Evolutionary conservation across 2,329 filamentous ascomycete species (phyloP), one percentile per base, ranked within the genome.

Genomic region (Amesomyces nigricolor): DNA sequence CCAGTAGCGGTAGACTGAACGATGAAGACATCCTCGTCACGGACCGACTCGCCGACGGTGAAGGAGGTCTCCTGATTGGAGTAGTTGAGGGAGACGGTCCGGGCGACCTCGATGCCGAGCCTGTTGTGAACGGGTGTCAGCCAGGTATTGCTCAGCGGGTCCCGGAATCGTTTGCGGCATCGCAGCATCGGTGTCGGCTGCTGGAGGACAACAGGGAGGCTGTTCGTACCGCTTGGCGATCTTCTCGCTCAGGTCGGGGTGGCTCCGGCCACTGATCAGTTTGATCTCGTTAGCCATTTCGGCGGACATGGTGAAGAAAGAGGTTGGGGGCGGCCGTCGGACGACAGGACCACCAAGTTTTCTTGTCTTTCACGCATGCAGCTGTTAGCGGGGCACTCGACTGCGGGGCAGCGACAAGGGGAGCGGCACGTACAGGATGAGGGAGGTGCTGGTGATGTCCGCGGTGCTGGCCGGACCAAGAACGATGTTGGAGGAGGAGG

Each of bases 1-100:
- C 92, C 91, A 2, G 92, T 92, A 40, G 89, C 87, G 47, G 94
- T 96, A 22, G 92, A 96, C 74, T 97, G 92, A 58, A 97, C 79
- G 66, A 97, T 95, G 76, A 96, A 97, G 68, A 96, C 91, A 82
- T 97, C 92, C 79, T 97, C 92, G 71, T 97, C 92, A 73, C 92
- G 83, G 53, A 97, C 92, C 61, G 89, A 95, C 76, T 97, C 92
- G 70, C 92, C 91, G 65, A 96, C 95, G 17, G 91, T 96, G 56
- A 97, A 91, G 64, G 86, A 89, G 50, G 87, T 91, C 70, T 94
- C 88, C 67, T 90, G 87, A 71, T 92, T 92, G 47, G 88, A 91
- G 74, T 91, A 91, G 69, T 91, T 89, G 59, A 92, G 78, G 61
- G 86, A 87, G 76, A 90, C 82, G 46, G 88, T 88, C 75, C 89